Conservation (phyloP, 164 flowering plant genomes). For the Protea cynaroides region DNA sequence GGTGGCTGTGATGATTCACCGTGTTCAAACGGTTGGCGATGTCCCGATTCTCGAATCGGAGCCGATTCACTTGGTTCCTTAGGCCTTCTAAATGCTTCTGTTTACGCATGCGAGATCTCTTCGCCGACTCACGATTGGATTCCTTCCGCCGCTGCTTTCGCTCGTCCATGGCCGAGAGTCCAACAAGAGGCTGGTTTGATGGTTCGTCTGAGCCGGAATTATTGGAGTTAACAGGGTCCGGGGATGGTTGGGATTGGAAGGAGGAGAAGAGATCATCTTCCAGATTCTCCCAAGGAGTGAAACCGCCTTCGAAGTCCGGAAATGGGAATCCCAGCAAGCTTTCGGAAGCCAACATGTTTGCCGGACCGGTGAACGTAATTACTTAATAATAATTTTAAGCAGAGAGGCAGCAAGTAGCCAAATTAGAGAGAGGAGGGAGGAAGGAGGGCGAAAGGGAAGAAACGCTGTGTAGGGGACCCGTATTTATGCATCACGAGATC, state of each 20-base stretch:
- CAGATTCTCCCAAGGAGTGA: constrained; percentile 39
- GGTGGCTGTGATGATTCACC: constrained; percentile 23
- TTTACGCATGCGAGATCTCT: constrained; percentile 80
- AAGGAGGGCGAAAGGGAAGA: constrained; percentile 66
- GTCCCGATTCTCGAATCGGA: constrained; percentile 47
- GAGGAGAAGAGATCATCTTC: constrained; percentile 13
- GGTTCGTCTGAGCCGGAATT: constrained; percentile 33
- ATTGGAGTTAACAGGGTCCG: constrained; percentile 13
- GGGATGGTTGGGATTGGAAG: not conserved
- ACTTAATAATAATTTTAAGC: not conserved
- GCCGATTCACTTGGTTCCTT: constrained; percentile 54
- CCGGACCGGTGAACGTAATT: constrained; percentile 1
- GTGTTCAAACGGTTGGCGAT: constrained; percentile 42
- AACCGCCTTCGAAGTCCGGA: constrained; percentile 30
- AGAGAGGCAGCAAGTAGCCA: no score
- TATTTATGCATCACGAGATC: constrained; percentile 40
- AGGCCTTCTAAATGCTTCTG: constrained; percentile 69
- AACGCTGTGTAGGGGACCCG: constrained; percentile 29
- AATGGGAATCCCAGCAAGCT: constrained; percentile 15
- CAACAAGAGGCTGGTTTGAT: not conserved
- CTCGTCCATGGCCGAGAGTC: constrained; percentile 31
- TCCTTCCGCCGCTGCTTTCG: constrained; percentile 60
- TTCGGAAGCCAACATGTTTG: constrained; percentile 39
- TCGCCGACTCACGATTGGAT: constrained; percentile 90
- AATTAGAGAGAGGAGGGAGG: constrained; percentile 13